These are phyloP conservation scores for Zopfochytrium polystomum DNA, from an alignment of 371 early-diverging fungal genomes.

Conservation along the genomic window DNA sequence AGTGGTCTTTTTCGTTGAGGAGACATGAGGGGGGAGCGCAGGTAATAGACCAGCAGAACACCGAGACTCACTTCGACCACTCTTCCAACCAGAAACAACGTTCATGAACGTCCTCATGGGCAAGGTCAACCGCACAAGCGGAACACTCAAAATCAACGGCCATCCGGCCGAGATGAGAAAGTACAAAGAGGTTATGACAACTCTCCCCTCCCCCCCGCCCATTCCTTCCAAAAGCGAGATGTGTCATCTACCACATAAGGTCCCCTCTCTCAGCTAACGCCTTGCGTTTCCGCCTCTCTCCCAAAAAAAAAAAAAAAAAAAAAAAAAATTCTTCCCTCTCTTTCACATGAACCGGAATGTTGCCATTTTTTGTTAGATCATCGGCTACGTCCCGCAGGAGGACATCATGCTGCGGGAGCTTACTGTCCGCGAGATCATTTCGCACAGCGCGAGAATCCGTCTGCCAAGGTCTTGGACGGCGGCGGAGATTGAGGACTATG, in stretches of 20 bases:
- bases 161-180: constrained; percentile 52
- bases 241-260: background rate
- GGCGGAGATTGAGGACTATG: constrained; percentile 46
- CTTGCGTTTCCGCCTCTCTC: too few relatives aligned
- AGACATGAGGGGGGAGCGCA: too few relatives aligned
- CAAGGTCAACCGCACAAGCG: constrained; percentile 38
- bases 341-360: background rate
- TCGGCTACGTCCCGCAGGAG: constrained; percentile 75
- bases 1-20: background rate
- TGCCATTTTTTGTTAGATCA: constrained; percentile 40
- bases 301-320: constrained; percentile 1
- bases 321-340: background rate
- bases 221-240: background rate
- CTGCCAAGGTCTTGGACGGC: constrained; percentile 60
- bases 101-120: constrained; percentile 46
- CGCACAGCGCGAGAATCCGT: constrained; percentile 77
- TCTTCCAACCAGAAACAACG: constrained; percentile 38
- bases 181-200: constrained; percentile 48
- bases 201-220: constrained; percentile 53
- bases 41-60: too few relatives aligned
- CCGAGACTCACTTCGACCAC: too few relatives aligned
- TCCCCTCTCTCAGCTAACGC: background rate
- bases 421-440: constrained; percentile 83
- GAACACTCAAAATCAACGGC: constrained; percentile 39
- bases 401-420: constrained; percentile 71